phyloP scores from a whole-genome alignment of 257 asterid species.

The Penstemon newberryi region DNA sequence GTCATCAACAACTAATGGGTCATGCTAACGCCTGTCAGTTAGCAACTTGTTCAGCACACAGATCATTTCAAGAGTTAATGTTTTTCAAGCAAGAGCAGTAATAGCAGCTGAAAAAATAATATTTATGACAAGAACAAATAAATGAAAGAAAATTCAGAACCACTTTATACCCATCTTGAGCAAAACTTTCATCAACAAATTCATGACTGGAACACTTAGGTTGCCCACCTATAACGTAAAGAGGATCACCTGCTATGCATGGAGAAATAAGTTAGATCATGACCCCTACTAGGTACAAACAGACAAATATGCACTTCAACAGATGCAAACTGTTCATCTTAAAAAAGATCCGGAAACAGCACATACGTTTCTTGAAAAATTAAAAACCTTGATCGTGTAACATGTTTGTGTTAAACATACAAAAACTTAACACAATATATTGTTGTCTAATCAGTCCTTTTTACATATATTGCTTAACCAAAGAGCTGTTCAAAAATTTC shows the following conservation, averaged over 20 bases:
- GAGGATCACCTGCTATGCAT: slow-evolving; percentile 81
- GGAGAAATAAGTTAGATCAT: slow-evolving; percentile 23
- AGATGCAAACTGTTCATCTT: neutral
- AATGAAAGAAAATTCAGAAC: slow-evolving; percentile 13
- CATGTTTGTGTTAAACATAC: neutral
- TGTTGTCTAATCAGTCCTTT: slow-evolving; percentile 14
- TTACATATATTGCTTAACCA: neutral
- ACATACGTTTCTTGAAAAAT: slow-evolving; percentile 5
- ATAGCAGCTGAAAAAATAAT: neutral
- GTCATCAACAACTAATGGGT: neutral
- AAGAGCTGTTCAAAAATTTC: neutral
- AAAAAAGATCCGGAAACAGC: neutral
- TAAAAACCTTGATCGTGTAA: slow-evolving; percentile 7
- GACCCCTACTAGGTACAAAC: slow-evolving; percentile 6
- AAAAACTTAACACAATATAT: neutral
- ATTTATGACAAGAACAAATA: slow-evolving; percentile 10
- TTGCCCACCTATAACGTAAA: slow-evolving; percentile 72
- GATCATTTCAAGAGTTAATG: neutral
- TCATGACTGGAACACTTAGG: slow-evolving; percentile 57
- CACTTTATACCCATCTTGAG: slow-evolving; percentile 75
- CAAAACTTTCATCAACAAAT: slow-evolving; percentile 50
- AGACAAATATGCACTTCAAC: slow-evolving; percentile 14
- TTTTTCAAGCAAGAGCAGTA: neutral
- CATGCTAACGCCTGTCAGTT: neutral
- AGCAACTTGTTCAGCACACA: neutral